These are phyloP conservation scores for Tricholoma matsutake DNA, from an alignment of 768 basidiomycete species.

Conservation along the genomic window DNA sequence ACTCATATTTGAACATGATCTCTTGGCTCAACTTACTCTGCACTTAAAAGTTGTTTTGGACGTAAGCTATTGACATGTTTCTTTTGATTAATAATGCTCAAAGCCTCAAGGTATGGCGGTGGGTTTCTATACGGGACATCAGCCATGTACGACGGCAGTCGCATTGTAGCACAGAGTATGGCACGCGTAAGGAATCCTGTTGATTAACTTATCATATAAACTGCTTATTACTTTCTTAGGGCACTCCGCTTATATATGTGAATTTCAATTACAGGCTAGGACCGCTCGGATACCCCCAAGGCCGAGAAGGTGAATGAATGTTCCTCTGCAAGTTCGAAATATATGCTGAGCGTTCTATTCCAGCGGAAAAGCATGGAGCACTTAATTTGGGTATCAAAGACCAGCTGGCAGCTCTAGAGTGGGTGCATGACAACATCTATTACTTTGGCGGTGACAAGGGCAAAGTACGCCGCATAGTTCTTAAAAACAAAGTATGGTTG, in stretches of 20 bases:
- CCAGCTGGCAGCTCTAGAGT: slow-evolving; percentile 36
- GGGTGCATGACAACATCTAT: slow-evolving; percentile 54
- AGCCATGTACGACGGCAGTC: slow-evolving; percentile 21
- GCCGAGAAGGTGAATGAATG: slow-evolving; percentile 22
- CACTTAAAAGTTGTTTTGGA: slow-evolving; percentile 36
- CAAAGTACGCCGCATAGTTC: slow-evolving; percentile 24
- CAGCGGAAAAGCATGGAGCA: slow-evolving; percentile 18
- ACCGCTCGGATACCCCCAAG: slow-evolving; percentile 44
- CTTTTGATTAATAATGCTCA: not conserved
- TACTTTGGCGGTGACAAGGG: slow-evolving; percentile 57
- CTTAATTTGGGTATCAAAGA: slow-evolving; percentile 31
- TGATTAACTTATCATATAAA: not conserved
- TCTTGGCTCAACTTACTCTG: not conserved
- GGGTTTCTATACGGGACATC: slow-evolving; percentile 21
- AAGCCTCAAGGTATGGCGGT: slow-evolving; percentile 19
- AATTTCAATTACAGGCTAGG: slow-evolving; percentile 50
- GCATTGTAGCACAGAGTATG: slow-evolving; percentile 23
- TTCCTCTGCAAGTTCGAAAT: not conserved
- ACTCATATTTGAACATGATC: not conserved
- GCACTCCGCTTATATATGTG: slow-evolving; percentile 45
- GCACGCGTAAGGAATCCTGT: slow-evolving; percentile 15
- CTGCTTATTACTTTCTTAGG: slow-evolving; percentile 14
- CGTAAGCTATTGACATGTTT: slow-evolving; percentile 19
- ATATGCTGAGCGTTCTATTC: not conserved
- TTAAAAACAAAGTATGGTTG: not conserved